Conservation (phyloP, 768 basidiomycete genomes). For the Mycena belliarum region DNA sequence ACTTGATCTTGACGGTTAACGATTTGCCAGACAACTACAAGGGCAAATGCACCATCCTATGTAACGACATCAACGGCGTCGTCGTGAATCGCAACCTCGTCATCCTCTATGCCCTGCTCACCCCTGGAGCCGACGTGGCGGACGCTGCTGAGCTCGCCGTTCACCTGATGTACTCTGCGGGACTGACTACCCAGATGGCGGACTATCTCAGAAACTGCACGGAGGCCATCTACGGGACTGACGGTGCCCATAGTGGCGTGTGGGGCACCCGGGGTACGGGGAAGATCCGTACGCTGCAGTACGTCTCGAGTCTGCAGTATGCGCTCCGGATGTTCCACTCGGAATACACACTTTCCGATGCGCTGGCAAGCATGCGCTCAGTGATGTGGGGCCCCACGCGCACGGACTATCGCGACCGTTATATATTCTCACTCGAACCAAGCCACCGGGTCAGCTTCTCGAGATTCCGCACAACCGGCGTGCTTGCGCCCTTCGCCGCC, state of each 20-base stretch:
- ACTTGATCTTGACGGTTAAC: slow-evolving; percentile 26
- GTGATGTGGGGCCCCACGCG: slow-evolving; percentile 12
- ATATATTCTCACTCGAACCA: slow-evolving; percentile 40
- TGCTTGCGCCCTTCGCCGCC: slow-evolving; percentile 40
- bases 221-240: slow-evolving; percentile 34
- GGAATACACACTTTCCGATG: not conserved
- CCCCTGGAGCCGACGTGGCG: slow-evolving; percentile 25
- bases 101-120: slow-evolving; percentile 32
- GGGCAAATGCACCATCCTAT: slow-evolving; percentile 37
- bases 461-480: slow-evolving; percentile 40
- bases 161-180: slow-evolving; percentile 45
- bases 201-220: slow-evolving; percentile 38
- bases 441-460: slow-evolving; percentile 39
- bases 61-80: slow-evolving; percentile 39
- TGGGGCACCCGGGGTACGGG: slow-evolving; percentile 37
- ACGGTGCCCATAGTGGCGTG: not conserved
- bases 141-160: slow-evolving; percentile 40
- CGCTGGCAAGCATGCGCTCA: not conserved
- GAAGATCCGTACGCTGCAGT: slow-evolving; percentile 37
- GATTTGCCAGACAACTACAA: slow-evolving; percentile 34
- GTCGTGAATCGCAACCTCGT: slow-evolving; percentile 41
- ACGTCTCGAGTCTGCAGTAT: not conserved
- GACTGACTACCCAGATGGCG: slow-evolving; percentile 34
- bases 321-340: not conserved
- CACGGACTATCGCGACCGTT: slow-evolving; percentile 43